Evolutionary conservation across 805 yeast genomes (phyloP).

Genomic region (Ogataea nakhonphanomensis): DNA sequence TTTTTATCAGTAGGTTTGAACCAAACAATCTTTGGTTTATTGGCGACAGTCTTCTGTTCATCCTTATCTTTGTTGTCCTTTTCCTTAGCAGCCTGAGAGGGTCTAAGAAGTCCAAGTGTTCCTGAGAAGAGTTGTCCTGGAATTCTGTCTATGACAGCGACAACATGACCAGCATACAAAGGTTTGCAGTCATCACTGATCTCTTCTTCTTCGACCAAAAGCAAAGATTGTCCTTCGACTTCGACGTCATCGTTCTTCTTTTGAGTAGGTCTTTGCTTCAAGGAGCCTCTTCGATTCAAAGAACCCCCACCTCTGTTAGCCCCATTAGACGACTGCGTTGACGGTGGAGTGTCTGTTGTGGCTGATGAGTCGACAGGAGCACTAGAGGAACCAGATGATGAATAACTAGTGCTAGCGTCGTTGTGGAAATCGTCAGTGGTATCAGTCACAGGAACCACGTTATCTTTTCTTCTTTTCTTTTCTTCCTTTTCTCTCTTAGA

Average conservation of each 20-base stretch:
- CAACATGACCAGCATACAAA: constrained; percentile 95
- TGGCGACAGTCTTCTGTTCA: constrained; percentile 22
- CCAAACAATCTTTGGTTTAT: constrained; percentile 94
- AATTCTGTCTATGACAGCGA: constrained; percentile 94
- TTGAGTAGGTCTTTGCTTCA: constrained; percentile 93
- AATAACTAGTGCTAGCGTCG: constrained; percentile 64
- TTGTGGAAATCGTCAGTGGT: constrained; percentile 70
- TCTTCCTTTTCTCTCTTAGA: constrained; percentile 96
- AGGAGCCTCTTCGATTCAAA: constrained; percentile 77
- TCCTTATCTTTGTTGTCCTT: constrained; percentile 49
- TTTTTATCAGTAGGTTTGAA: constrained; percentile 97
- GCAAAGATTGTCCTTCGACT: constrained; percentile 93
- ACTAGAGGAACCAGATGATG: constrained; percentile 22
- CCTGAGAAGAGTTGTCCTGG: constrained; percentile 97
- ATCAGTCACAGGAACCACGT: constrained; percentile 33
- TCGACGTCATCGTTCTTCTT: constrained; percentile 98
- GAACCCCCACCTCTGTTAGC: constrained; percentile 29
- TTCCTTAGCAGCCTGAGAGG: constrained; percentile 88
- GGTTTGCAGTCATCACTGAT: constrained; percentile 91
- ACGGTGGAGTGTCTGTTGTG: constrained; percentile 32
- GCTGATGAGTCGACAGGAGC: constrained; percentile 31
- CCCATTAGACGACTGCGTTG: constrained; percentile 31
- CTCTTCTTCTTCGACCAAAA: constrained; percentile 92
- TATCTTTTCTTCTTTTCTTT: constrained; percentile 72
- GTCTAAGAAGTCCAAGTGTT: constrained; percentile 87